A percentile compares a stretch with the other conserved stretches of the same genome.
Conservation (phyloP, 2,329 filamentous ascomycete species). For the Calonectria montana region DNA sequence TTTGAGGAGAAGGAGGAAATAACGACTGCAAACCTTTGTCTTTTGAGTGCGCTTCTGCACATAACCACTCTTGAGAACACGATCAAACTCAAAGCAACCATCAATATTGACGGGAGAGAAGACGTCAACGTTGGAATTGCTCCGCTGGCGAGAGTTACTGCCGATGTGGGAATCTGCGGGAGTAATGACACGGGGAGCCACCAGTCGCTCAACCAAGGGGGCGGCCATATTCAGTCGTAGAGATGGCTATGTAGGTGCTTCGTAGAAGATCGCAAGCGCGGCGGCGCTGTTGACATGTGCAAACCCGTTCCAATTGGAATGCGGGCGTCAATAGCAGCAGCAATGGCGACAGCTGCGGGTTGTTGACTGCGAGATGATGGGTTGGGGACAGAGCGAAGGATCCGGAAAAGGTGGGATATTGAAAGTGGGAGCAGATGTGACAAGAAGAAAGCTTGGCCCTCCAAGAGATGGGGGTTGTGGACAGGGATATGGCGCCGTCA, state of each 20-base stretch:
- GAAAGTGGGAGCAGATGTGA: slow-evolving; percentile 25
- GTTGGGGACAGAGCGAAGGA: slow-evolving; percentile 2
- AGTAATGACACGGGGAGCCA: slow-evolving; percentile 22
- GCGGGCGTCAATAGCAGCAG: not conserved
- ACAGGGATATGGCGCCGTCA: slow-evolving; percentile 36
- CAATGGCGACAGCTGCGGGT: not conserved
- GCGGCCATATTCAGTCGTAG: slow-evolving; percentile 37
- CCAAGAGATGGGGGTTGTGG: slow-evolving; percentile 34
- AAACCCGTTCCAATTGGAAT: slow-evolving; percentile 7
- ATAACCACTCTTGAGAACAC: slow-evolving; percentile 89
- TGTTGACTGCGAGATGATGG: not conserved
- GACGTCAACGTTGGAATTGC: slow-evolving; percentile 62
- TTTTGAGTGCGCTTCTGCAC: slow-evolving; percentile 91
- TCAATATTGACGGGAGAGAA: slow-evolving; percentile 93
- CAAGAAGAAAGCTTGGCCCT: slow-evolving; percentile 27
- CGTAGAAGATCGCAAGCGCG: slow-evolving; percentile 2
- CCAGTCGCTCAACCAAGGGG: slow-evolving; percentile 37
- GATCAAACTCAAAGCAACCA: slow-evolving; percentile 95
- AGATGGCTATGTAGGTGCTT: slow-evolving; percentile 15
- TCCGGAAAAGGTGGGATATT: slow-evolving; percentile 4
- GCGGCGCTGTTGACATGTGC: slow-evolving; percentile 35
- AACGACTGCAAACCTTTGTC: slow-evolving; percentile 76
- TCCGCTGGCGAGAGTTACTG: slow-evolving; percentile 37
- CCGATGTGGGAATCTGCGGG: slow-evolving; percentile 30
- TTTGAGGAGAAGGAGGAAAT: not conserved